These are phyloP conservation scores for Alternaria ethzedia DNA, from an alignment of 2,329 filamentous ascomycete genomes.

Conservation along the genomic window DNA sequence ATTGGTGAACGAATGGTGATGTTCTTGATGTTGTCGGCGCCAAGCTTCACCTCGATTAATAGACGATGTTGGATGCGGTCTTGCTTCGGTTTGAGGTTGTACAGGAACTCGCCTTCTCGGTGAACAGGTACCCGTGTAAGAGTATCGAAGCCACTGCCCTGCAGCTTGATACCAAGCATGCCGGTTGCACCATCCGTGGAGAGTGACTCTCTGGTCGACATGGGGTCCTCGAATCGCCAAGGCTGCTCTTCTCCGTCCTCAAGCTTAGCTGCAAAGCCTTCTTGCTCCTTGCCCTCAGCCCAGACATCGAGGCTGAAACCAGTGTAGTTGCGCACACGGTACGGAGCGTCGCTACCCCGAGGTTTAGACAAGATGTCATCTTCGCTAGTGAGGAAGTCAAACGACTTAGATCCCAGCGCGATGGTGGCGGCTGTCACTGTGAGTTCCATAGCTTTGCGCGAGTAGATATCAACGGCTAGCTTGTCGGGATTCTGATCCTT, in stretches of 20 bases:
- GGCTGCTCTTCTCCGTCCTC: slow-evolving; percentile 89
- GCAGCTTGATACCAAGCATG: slow-evolving; percentile 80
- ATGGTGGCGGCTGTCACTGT: slow-evolving; percentile 94
- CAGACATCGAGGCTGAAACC: slow-evolving; percentile 89
- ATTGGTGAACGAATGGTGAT: slow-evolving; percentile 94
- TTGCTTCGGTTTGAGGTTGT: slow-evolving; percentile 85
- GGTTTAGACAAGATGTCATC: slow-evolving; percentile 95
- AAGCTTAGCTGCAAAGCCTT: slow-evolving; percentile 76
- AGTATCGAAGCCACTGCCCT: slow-evolving; percentile 92
- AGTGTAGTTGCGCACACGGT: slow-evolving; percentile 92
- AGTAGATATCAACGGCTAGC: slow-evolving; percentile 83
- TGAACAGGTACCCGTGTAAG: slow-evolving; percentile 88
- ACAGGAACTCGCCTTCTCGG: slow-evolving; percentile 92
- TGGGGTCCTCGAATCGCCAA: slow-evolving; percentile 97
- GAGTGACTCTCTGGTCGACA: slow-evolving; percentile 92
- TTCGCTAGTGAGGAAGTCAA: slow-evolving; percentile 84
- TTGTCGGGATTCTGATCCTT: slow-evolving; percentile 77
- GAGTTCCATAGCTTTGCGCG: slow-evolving; percentile 88
- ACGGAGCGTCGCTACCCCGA: slow-evolving; percentile 87
- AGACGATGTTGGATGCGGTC: slow-evolving; percentile 86
- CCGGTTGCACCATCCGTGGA: slow-evolving; percentile 82
- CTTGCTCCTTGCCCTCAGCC: slow-evolving; percentile 70
- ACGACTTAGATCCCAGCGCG: slow-evolving; percentile 88
- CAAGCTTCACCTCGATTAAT: slow-evolving; percentile 88
- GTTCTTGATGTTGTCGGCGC: slow-evolving; percentile 96